These are phyloP conservation scores for Lentinus brumalis DNA, from an alignment of 768 basidiomycete genomes.

Conservation along the genomic window DNA sequence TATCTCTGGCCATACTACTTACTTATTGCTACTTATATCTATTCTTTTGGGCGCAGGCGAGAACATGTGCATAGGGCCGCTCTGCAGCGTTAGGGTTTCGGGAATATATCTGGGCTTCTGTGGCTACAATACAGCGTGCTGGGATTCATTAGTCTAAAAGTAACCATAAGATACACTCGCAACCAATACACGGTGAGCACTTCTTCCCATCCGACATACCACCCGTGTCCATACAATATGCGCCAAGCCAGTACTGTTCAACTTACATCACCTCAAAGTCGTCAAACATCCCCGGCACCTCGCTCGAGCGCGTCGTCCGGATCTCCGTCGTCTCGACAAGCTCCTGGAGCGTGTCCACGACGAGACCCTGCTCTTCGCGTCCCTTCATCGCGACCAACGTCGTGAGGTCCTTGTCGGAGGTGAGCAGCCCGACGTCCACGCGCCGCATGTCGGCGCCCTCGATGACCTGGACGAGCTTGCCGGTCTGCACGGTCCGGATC, in stretches of 20 bases:
- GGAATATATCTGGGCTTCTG: not conserved
- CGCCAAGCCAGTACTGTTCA: not conserved
- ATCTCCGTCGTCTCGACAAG: constrained; percentile 70
- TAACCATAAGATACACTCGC: constrained; percentile 13
- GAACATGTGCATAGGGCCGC: no score
- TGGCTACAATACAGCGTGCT: constrained; percentile 5
- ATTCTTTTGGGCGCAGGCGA: no score
- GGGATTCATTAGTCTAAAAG: constrained; percentile 12
- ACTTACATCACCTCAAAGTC: constrained; percentile 63
- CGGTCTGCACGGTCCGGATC: constrained; percentile 63
- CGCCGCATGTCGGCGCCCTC: constrained; percentile 72
- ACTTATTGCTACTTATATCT: no score
- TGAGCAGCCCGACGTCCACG: constrained; percentile 45
- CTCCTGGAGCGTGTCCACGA: constrained; percentile 60
- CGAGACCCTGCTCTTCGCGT: constrained; percentile 38
- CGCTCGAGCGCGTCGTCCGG: constrained; percentile 34
- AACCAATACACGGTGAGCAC: not conserved
- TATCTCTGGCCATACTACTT: not conserved
- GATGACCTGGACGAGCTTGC: constrained; percentile 80
- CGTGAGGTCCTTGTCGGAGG: constrained; percentile 43
- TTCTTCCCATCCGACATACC: not conserved
- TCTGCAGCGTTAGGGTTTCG: no score
- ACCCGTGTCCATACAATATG: no score
- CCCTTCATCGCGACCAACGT: constrained; percentile 70
- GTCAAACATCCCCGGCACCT: constrained; percentile 55